phyloP scores from a whole-genome alignment of 2,329 filamentous ascomycete genomes.

The Aspergillus glaucus region DNA sequence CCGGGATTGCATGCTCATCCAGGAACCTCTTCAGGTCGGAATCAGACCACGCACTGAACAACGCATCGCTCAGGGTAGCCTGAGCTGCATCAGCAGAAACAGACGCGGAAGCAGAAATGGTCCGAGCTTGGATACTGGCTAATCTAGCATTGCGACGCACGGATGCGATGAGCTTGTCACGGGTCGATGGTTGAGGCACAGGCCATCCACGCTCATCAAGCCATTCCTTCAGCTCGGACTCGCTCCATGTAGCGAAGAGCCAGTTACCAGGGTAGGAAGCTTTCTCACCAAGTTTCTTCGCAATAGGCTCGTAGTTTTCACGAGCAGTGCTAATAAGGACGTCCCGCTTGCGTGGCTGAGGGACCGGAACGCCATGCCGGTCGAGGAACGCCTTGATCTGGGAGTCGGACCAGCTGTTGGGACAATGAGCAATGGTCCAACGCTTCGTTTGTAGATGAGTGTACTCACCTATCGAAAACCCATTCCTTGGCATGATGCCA shows the following conservation, averaged over 20 bases:
- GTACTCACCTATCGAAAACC: slow-evolving; percentile 72
- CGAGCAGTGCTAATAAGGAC: slow-evolving; percentile 70
- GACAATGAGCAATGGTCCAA: slow-evolving; percentile 29
- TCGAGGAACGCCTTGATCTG: slow-evolving; percentile 91
- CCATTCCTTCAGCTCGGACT: slow-evolving; percentile 91
- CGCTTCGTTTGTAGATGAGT: neutral
- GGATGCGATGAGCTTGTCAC: slow-evolving; percentile 80
- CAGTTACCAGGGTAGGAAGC: slow-evolving; percentile 87
- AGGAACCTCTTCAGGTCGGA: slow-evolving; percentile 84
- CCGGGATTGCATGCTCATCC: slow-evolving; percentile 82
- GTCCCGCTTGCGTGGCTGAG: slow-evolving; percentile 81
- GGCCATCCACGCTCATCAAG: slow-evolving; percentile 82
- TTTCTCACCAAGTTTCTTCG: slow-evolving; percentile 70
- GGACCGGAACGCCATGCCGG: slow-evolving; percentile 76
- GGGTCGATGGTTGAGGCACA: slow-evolving; percentile 72
- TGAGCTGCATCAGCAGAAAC: slow-evolving; percentile 64
- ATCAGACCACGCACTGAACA: slow-evolving; percentile 88
- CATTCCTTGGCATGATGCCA: slow-evolving; percentile 73
- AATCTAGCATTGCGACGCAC: slow-evolving; percentile 87
- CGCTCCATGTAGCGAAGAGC: slow-evolving; percentile 85
- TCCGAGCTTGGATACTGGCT: slow-evolving; percentile 62
- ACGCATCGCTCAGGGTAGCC: slow-evolving; percentile 68
- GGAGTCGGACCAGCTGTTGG: slow-evolving; percentile 75
- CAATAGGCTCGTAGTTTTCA: slow-evolving; percentile 70
- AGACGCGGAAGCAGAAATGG: slow-evolving; percentile 54